Base-by-base conservation (phyloP, 139 green algal genomes). In the Tetradesmus obliquus region DNA sequence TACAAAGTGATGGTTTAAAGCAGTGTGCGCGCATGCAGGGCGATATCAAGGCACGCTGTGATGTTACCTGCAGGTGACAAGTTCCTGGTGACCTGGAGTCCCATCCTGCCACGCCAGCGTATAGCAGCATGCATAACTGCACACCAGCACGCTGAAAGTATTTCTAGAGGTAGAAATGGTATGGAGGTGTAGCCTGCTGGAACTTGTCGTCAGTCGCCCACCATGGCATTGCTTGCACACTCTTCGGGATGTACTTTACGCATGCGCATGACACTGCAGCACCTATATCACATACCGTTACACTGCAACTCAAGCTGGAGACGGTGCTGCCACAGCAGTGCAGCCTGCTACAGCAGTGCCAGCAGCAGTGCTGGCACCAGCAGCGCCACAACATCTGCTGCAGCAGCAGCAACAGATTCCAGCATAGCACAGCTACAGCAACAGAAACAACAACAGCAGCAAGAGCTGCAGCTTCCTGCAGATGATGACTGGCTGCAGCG, bases 401-500 rank as follows among this genome's bases (percentile, higher is more conserved):
- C 66, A 76, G 17, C 66, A 76, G 66, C 66, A 76, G 17, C 1
- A 24, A 24, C 66, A 76, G 17, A 24, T 76, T 17, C 66, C 17
- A 76, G 66, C 66, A 10, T 13, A 76, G 66, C 66, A 24, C 66
- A 17, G 5, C 66, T 76, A 5, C 22, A 62, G 32, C 82, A 87
- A 9, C 71, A 60, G 69, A 54, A 83, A 24, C 69, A 79, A 8
- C 60, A 90, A 71, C 51, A 84, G 51, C 69, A 55, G 1, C 57
- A n/a, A 15, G 10, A 84, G 12, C 80, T 51, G 13, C 80, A n/a
- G 12, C 51, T 12, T 10, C 51, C 80, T 45, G 51, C 13, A 57
- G 81, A 93, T n/a, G 79, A 83, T 55, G 91, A 92, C 66, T 95
- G 93, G 93, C 80, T 89, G 15, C 79, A 93, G 91, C 88, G 94